Evolutionary conservation across 768 basidiomycete species (phyloP), one percentile per base, ranked within the genome.

Genomic region (Tulasnella sp.): DNA sequence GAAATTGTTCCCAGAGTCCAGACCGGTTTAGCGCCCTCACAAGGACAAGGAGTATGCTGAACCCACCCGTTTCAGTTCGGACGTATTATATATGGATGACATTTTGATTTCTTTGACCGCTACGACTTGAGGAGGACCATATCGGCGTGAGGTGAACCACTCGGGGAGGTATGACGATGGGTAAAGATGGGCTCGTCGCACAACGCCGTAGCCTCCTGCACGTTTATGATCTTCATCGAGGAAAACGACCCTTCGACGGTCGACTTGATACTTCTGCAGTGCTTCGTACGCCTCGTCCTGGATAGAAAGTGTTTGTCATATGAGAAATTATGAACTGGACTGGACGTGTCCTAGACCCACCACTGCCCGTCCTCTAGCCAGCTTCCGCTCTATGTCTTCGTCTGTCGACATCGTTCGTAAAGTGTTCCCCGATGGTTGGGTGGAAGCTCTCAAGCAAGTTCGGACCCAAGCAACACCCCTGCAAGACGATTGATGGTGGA

Each of bases 51-150:
- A 35, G 15, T 44, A 35, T 29, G 32, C 16, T 35, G 26, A 2
- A 35, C 61, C 26, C 61, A 67, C 61, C 11, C 61, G 23, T 67
- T 67, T 67, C 4, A 67, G 23, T 5, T 67, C 61, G 3, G 61
- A 67, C 29, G 5, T 15, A 26, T 29, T 35, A 35, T 67, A 23
- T 10, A 35, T 35, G 32, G 32, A 23, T 0, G 61, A 67, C 26
- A 67, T 67, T 35, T 67, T 67, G 4, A 67, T 67, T 18, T 67
- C 23, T 26, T 67, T 67, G 61, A 67, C 61, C 1, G 61, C 61
- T 29, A 67, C 61, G 61, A 67, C 61, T 67, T 67, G 29, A 35
- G 61, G 61, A 29, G 61, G 61, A 67, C 61, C 61, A 35, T 67
- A 67, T 15, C 32, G 61, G 5, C 32, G 61, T 67, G 61, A 67